Base-by-base conservation (phyloP, 106 monocot genomes). In the Xerophyta viscosa region DNA sequence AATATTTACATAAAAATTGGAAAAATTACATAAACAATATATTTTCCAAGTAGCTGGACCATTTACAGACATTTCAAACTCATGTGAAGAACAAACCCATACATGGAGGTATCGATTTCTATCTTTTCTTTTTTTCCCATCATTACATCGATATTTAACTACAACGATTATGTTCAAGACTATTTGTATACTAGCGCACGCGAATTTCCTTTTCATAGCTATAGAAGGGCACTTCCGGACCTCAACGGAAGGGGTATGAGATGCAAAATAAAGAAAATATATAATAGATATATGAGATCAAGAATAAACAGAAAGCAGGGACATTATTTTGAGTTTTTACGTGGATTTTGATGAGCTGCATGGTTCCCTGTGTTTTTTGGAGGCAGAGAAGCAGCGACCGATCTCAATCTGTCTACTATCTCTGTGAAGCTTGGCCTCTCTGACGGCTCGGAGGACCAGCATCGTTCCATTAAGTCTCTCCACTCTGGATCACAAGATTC, bases 391-490 rank as follows among this genome's bases (percentile, higher is more conserved):
- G 82, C 71, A 22, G 77, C 79, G 71, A 92, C 83, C 5, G 80
- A 73, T 0, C 92, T 72, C 63, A 92, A 61, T 31, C 69, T 64
- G 29, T 37, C 55, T 7, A 80, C 83, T 30, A 92, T 68, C 66
- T 83, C 83, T 6, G 83, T 77, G 39, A 92, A 92, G 60, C 55
- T 87, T 28, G 92, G 92, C 47, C 87, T 76, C 14, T 77, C 71
- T 0, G 74, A 80, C 43, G 87, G 80, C 41, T 92, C 87, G 0
- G 79, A 37, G 4, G 92, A 74, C 92, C 87, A 92, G 58, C 92
- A 92, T 58, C 67, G 70, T 58, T 92, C 92, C 92, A 92, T 92
- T 12, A 92, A 41, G 4, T 71, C 77, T 66, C 73, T 65, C 92
- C 92, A 92, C 37, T 80, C 74, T 0, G 83, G 74, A 31, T 84